Evolutionary conservation across 176 grass and related monocot genomes (phyloP), one percentile per base, ranked within the genome.

Genomic region (Hordeum marinum): DNA sequence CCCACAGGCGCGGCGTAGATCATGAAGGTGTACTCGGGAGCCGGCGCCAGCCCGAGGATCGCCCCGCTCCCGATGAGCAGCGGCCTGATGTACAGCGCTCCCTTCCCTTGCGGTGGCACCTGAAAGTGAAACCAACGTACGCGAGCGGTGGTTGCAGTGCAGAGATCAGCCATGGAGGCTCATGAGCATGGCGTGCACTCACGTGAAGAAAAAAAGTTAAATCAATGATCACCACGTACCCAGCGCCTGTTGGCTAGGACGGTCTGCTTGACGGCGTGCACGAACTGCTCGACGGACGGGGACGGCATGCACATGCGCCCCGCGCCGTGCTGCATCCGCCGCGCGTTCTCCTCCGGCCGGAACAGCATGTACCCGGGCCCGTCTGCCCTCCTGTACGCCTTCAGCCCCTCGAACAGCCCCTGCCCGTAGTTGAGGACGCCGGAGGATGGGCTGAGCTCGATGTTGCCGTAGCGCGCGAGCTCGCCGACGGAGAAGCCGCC

Each of bases 261-360:
- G 10, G 90, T 96, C 77, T 96, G 85, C 86, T 86, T 88, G 54
- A 99, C 90, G 45, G 91, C 96, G 91, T 88, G 25, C 46, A 96
- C 79, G 79, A 99, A 99, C 87, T 96, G 96, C 39, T 96, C 88
- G 5, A 94, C 84, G 0, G 96, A 84, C 25, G 91, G 96, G 23
- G 89, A 77, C 41, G 93, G 93, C 96, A 96, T 99, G 96, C 96
- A 99, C 96, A 98, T 95, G 68, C 96, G 94, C 59, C 90, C 86
- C 0, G 96, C 91, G 20, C 96, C 93, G 68, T 59, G 43, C 84
- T 92, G 93, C 93, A 95, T 89, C 75, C 96, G 73, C 74, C 67
- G 81, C 65, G 93, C 96, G 80, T 99, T 99, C 86, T 99, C 93
- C 80, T 96, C 93, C 29, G 91, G 96, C 29, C 96, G 83, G 80